Evolutionary conservation across 2,329 filamentous ascomycete genomes (phyloP).

Genomic region (Thielaviopsis euricoi): DNA sequence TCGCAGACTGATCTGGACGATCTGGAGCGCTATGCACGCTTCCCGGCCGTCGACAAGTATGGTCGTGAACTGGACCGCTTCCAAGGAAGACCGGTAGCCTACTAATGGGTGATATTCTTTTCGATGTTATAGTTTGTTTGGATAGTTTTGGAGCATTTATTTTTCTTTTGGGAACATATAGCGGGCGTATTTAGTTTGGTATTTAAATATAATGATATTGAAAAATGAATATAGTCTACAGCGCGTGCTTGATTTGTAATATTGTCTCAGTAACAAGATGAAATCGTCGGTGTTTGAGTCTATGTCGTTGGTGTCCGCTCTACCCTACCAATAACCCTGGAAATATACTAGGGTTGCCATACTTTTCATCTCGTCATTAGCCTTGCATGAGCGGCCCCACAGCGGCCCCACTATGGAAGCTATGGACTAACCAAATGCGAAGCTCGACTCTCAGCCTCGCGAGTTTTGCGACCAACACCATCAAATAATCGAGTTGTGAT

Average conservation of each 20-base stretch:
- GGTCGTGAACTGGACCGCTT: slow-evolving; percentile 29
- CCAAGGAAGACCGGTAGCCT: background rate
- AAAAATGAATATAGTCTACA: background rate
- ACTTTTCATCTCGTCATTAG: background rate
- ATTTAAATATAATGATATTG: background rate
- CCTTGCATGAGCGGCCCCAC: background rate
- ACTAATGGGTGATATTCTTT: background rate
- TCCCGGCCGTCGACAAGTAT: slow-evolving; percentile 43
- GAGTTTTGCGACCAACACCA: background rate
- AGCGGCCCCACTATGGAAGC: background rate
- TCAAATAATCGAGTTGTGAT: background rate
- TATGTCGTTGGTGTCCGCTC: too few species aligned
- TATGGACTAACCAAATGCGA: background rate
- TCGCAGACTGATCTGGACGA: slow-evolving; percentile 68
- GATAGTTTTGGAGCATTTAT: background rate
- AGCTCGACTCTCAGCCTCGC: background rate
- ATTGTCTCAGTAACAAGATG: too few species aligned
- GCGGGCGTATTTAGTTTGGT: background rate
- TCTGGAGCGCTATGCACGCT: slow-evolving; percentile 60
- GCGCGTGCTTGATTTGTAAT: background rate
- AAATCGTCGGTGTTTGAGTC: too few species aligned
- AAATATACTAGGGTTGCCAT: too few species aligned
- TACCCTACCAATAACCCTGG: too few species aligned
- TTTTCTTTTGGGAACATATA: background rate
- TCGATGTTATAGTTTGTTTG: background rate